Base-by-base conservation (phyloP, 2,329 filamentous ascomycete species). In the Cercospora citrullina region DNA sequence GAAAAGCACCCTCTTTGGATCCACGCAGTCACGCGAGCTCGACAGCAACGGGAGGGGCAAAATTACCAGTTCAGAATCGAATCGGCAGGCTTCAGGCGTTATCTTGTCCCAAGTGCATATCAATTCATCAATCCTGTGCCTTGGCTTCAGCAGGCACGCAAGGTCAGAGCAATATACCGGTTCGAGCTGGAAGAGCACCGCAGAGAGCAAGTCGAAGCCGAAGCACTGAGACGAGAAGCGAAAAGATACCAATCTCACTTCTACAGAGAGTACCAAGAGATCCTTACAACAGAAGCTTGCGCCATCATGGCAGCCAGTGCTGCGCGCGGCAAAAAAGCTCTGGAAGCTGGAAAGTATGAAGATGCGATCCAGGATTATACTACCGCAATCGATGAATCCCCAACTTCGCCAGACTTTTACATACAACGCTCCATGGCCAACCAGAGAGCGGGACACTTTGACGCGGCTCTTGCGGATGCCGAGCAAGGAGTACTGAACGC, bases 401-500 rank as follows among this genome's bases (percentile, higher is more conserved):
- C 90, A 0, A 83, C 83, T 45, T 92, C 91, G 2, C 91, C 92
- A 1, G 81, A 86, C 60, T 97, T 95, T 87, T 90, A 94, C 70
- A 87, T 95, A 70, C 89, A 91, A 72, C 92, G 94, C 21, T 91
- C 93, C 4, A 93, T 89, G 51, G 92, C 92, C 45, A 90, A 93
- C 77, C 86, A 92, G 60, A 87, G 91, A 68, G 83, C 86, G 2
- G 75, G 82, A 23, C 80, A 88, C 68, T 80, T 82, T 60, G 58
- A 75, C 10, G 78, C 79, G 14, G 84, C 72, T n/a, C 81, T 85
- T 31, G 68, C 73, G 58, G 83, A 85, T 69, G 82, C 82, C 63
- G 80, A 84, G 60, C 75, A 80, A 45, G 82, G 88, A 61, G 84
- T 87, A 65, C 82, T 87, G 2, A 84, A 86, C 23, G 91, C 93